These are phyloP conservation scores for Kodamaea ohmeri DNA, from an alignment of 1,139 yeast species.

Conservation along the genomic window DNA sequence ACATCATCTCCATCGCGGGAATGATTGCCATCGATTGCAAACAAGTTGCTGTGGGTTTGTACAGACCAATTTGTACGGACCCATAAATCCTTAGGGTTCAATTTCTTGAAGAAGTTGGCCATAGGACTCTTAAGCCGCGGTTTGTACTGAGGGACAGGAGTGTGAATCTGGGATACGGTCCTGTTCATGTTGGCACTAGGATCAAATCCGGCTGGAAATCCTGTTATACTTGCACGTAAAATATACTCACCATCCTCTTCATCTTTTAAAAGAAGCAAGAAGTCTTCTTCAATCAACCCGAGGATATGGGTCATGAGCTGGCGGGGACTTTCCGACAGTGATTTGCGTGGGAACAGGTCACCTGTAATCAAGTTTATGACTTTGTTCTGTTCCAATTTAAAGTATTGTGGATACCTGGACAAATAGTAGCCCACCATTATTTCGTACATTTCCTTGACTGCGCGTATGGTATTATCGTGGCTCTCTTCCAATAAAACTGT, in stretches of 20 bases:
- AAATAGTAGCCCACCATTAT: slow-evolving; percentile 26
- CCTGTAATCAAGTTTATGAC: slow-evolving; percentile 31
- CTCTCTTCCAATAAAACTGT: slow-evolving; percentile 18
- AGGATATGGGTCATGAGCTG: slow-evolving; percentile 26
- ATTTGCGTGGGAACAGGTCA: slow-evolving; percentile 24
- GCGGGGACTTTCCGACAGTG: slow-evolving; percentile 13
- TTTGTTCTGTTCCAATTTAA: slow-evolving; percentile 17
- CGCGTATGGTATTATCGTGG: slow-evolving; percentile 16
- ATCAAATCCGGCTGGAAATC: slow-evolving; percentile 46
- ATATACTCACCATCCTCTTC: slow-evolving; percentile 37
- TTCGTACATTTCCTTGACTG: slow-evolving; percentile 36
- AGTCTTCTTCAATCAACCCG: slow-evolving; percentile 40
- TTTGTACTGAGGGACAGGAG: slow-evolving; percentile 43
- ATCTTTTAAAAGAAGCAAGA: slow-evolving; percentile 36
- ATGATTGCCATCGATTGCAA: slow-evolving; percentile 32
- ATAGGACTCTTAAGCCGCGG: slow-evolving; percentile 33
- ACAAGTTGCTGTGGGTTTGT: slow-evolving; percentile 34
- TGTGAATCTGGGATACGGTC: slow-evolving; percentile 40
- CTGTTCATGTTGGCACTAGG: slow-evolving; percentile 33
- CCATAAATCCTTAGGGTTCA: slow-evolving; percentile 40
- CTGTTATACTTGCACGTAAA: slow-evolving; percentile 34
- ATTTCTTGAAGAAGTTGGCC: slow-evolving; percentile 38
- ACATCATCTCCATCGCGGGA: slow-evolving; percentile 32
- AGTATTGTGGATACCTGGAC: slow-evolving; percentile 36
- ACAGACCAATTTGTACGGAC: slow-evolving; percentile 42